phyloP scores from a whole-genome alignment of 805 yeast genomes.

The Wickerhamiella musiphila region DNA sequence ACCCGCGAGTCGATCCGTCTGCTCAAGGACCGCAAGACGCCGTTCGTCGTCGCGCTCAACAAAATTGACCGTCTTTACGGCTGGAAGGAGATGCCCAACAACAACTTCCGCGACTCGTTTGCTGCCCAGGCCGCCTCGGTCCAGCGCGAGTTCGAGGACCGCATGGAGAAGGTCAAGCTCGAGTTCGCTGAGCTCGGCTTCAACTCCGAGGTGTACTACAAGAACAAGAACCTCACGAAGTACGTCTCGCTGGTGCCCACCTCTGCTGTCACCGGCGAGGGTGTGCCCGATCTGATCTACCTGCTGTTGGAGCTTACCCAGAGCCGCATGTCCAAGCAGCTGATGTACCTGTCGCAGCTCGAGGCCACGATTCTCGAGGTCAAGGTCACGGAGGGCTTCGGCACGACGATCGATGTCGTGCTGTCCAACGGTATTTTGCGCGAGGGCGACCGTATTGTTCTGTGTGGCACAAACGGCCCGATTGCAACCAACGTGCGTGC shows the following conservation, averaged over 20 bases:
- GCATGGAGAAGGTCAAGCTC: slow-evolving; percentile 69
- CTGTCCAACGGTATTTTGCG: slow-evolving; percentile 87
- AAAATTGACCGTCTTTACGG: slow-evolving; percentile 94
- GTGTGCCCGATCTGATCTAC: slow-evolving; percentile 98
- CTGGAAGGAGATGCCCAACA: slow-evolving; percentile 82
- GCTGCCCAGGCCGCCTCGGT: slow-evolving; percentile 69
- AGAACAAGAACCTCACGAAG: slow-evolving; percentile 83
- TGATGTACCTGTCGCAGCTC: slow-evolving; percentile 83
- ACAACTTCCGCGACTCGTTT: slow-evolving; percentile 89
- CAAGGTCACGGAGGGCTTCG: slow-evolving; percentile 94
- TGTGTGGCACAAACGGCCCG: slow-evolving; percentile 98
- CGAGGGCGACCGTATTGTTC: slow-evolving; percentile 89
- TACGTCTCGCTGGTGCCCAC: slow-evolving; percentile 96
- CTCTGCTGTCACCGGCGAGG: slow-evolving; percentile 98
- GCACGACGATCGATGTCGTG: slow-evolving; percentile 96
- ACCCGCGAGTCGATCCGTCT: slow-evolving; percentile 85
- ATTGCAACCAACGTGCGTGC: slow-evolving; percentile 94
- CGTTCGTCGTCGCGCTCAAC: slow-evolving; percentile 91
- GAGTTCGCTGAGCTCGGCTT: slow-evolving; percentile 96
- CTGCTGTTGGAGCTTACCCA: slow-evolving; percentile 87
- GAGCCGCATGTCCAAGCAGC: slow-evolving; percentile 96
- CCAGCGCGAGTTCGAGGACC: slow-evolving; percentile 78
- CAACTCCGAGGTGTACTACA: slow-evolving; percentile 91
- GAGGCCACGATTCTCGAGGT: slow-evolving; percentile 97
- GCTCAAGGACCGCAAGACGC: slow-evolving; percentile 93